Evolutionary conservation across 225 moss, liverwort and hornwort species (phyloP).

Genomic region (Sphagnum contortum): DNA sequence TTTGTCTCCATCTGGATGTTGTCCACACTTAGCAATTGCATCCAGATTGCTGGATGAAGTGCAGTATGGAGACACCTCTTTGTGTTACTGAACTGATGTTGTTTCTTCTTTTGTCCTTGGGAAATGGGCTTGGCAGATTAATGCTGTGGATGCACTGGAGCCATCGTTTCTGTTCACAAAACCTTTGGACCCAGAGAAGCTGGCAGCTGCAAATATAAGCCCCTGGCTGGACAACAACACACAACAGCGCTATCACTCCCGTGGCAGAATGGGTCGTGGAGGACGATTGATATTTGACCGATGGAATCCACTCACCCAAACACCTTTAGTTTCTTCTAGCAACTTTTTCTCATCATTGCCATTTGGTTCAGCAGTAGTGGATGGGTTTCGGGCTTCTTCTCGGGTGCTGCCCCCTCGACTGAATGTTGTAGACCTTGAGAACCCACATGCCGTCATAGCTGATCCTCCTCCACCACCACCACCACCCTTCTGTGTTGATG

Average conservation of each 20-base stretch:
- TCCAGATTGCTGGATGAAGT: too few species aligned
- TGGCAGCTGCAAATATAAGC: constrained; percentile 67
- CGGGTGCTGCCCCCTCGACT: too few species aligned
- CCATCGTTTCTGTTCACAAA: constrained; percentile 92
- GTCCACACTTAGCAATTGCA: neutral
- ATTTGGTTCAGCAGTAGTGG: constrained; percentile 6
- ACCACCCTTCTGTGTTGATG: too few species aligned
- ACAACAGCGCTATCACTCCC: constrained; percentile 46
- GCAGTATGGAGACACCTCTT: too few species aligned
- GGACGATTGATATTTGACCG: constrained; percentile 99
- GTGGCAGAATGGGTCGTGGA: constrained; percentile 89
- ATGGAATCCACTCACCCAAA: constrained; percentile 75
- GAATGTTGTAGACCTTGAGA: too few species aligned
- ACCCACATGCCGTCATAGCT: too few species aligned
- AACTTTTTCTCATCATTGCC: constrained; percentile 42
- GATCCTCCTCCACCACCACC: too few species aligned
- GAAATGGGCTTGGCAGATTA: constrained; percentile 46
- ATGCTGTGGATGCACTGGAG: constrained; percentile 78
- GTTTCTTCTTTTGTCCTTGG: neutral
- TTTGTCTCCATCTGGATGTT: neutral
- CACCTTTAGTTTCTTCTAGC: constrained; percentile 65
- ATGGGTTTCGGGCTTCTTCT: too few species aligned
- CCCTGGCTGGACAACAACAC: constrained; percentile 51
- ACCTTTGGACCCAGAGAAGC: constrained; percentile 82
- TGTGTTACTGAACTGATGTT: neutral